Percentiles rank a stretch among this genome's conserved stretches.
Conservation (phyloP, 331 rosid species). For the Phaseolus coccineus region DNA sequence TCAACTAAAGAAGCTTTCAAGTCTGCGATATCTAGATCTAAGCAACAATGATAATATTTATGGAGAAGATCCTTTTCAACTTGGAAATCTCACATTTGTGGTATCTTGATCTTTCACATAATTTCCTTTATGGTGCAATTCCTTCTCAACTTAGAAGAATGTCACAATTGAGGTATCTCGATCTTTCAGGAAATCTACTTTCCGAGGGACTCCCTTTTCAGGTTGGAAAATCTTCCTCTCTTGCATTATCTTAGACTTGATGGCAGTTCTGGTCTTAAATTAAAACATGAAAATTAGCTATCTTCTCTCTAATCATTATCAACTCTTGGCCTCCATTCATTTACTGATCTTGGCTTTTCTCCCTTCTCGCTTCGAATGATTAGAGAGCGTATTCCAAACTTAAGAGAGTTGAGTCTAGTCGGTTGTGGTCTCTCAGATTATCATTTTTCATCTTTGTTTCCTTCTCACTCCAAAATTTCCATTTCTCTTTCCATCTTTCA, state of each 20-base stretch:
- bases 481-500: not conserved
- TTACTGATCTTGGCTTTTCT: not conserved
- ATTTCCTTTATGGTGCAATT: not conserved
- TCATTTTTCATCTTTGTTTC: not conserved
- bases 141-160: not conserved
- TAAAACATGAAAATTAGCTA: not conserved
- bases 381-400: not conserved
- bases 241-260: not conserved
- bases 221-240: not conserved
- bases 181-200: not conserved
- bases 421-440: not conserved
- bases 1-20: fast-evolving
- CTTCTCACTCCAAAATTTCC: not conserved
- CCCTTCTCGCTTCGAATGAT: not conserved
- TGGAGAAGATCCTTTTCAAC: too few species aligned
- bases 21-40: too few species aligned
- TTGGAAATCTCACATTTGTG: too few species aligned
- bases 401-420: not conserved
- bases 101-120: too few species aligned
- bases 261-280: not conserved
- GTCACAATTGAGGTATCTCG: not conserved
- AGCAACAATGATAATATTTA: too few species aligned
- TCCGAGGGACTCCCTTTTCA: not conserved
- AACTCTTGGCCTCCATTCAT: not conserved
- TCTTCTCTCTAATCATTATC: slow-evolving; percentile 11